Conservation (phyloP, 108 stramenopile genomes). For the Fragilaria radians region DNA sequence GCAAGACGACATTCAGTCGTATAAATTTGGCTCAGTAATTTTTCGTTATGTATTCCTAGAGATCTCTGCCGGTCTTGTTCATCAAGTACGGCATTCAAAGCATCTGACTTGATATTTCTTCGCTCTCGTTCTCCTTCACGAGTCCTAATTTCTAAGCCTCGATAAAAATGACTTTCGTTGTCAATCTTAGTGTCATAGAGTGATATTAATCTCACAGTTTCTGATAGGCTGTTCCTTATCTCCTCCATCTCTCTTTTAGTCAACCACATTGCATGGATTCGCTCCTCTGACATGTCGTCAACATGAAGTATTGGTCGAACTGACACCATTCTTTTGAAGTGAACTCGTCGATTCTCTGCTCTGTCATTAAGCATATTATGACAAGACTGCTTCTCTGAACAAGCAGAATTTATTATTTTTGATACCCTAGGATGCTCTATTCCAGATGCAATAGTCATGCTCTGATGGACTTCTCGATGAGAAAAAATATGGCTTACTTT, state of each 20-base stretch:
- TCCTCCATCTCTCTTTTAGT: background rate
- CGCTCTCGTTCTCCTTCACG: background rate
- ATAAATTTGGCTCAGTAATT: too few species aligned
- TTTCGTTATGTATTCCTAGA: too few species aligned
- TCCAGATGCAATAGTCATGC: too few species aligned
- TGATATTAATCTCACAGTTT: background rate
- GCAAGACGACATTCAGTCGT: too few species aligned
- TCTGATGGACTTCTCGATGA: too few species aligned
- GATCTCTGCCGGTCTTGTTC: slow-evolving; percentile 10
- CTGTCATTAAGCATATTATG: too few species aligned
- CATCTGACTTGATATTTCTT: background rate
- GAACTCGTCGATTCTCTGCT: background rate
- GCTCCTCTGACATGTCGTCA: background rate
- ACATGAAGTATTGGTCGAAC: background rate
- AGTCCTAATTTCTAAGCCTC: background rate
- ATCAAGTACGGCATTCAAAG: background rate
- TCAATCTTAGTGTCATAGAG: background rate
- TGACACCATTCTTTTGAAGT: background rate
- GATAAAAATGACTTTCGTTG: background rate
- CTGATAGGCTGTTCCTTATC: background rate
- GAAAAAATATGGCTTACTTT: too few species aligned
- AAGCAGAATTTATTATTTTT: too few species aligned
- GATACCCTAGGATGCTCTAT: too few species aligned
- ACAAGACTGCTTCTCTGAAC: too few species aligned
- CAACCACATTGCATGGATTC: background rate